These are phyloP conservation scores for Pyrenochaeta sp. DNA, from an alignment of 2,329 filamentous ascomycete species.

Conservation along the genomic window DNA sequence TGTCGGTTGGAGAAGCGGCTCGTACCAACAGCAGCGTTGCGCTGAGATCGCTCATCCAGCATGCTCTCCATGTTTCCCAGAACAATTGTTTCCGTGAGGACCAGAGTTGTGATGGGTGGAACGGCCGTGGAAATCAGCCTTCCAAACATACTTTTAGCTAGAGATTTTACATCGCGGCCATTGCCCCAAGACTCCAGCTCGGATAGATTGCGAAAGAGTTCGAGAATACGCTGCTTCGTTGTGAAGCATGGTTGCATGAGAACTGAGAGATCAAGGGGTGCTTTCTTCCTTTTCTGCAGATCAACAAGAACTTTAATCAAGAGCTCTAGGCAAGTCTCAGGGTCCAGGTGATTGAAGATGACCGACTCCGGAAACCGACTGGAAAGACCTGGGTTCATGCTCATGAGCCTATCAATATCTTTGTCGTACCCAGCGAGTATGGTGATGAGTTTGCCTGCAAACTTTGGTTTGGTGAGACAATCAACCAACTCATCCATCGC, in stretches of 20 bases:
- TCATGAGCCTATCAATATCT: constrained; percentile 71
- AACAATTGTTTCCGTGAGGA: constrained; percentile 35
- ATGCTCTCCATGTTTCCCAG: constrained; percentile 39
- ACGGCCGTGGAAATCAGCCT: constrained; percentile 32
- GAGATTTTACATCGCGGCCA: constrained; percentile 67
- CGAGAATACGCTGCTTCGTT: constrained; percentile 24
- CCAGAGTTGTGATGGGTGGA: constrained; percentile 21
- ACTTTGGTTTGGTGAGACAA: constrained; percentile 65
- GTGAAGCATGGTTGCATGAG: constrained; percentile 29
- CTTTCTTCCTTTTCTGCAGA: constrained; percentile 43
- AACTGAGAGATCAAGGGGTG: constrained; percentile 36
- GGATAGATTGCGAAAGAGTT: constrained; percentile 54
- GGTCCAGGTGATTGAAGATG: constrained; percentile 58
- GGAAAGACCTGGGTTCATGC: constrained; percentile 68
- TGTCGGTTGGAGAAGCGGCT: constrained; percentile 12
- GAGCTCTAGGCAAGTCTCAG: constrained; percentile 42
- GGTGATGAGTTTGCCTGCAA: constrained; percentile 67
- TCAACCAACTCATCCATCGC: constrained; percentile 63
- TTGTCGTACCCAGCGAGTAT: constrained; percentile 74
- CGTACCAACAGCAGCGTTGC: constrained; percentile 28
- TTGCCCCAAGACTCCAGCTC: constrained; percentile 66
- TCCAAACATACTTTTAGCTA: constrained; percentile 62
- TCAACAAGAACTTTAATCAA: constrained; percentile 51
- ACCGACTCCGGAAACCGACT: constrained; percentile 72
- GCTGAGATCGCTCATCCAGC: constrained; percentile 42